These are phyloP conservation scores for Aspergillus costaricaensis DNA, from an alignment of 2,329 filamentous ascomycete species.

Conservation along the genomic window DNA sequence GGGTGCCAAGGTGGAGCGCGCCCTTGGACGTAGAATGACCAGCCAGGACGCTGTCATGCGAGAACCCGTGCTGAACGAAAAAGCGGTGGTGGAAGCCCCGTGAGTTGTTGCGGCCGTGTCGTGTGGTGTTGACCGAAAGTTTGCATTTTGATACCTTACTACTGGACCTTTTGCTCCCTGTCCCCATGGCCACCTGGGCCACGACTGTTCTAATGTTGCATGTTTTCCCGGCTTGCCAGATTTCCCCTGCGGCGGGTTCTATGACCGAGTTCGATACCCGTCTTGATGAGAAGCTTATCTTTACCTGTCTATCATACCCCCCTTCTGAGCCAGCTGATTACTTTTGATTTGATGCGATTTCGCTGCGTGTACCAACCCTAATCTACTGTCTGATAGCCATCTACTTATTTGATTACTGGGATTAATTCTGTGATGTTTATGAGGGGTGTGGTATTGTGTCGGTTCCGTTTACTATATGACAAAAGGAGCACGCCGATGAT, in stretches of 20 bases:
- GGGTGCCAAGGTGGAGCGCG: conserved; percentile 86
- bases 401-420: background rate
- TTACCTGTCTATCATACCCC: conserved; percentile 25
- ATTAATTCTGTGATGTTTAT: background rate
- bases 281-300: conserved; percentile 18
- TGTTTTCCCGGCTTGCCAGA: conserved; percentile 4
- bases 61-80: conserved; percentile 55
- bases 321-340: conserved; percentile 12
- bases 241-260: conserved; percentile 15
- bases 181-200: background rate
- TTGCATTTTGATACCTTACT: conserved; percentile 8
- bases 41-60: conserved; percentile 82
- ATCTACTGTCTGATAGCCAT: conserved; percentile 4
- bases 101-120: conserved; percentile 16
- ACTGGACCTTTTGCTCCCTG: conserved; percentile 12
- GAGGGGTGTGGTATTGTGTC: background rate
- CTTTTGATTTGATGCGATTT: conserved; percentile 12
- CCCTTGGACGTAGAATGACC: conserved; percentile 81
- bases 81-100: conserved; percentile 29
- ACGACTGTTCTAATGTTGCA: conserved; percentile 5
- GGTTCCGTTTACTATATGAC: background rate
- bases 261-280: conserved; percentile 22
- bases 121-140: conserved; percentile 1
- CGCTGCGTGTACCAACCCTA: background rate
- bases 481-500: background rate